These are phyloP conservation scores for Aspergillus sp. DNA, from an alignment of 2,329 filamentous ascomycete species.

Conservation along the genomic window DNA sequence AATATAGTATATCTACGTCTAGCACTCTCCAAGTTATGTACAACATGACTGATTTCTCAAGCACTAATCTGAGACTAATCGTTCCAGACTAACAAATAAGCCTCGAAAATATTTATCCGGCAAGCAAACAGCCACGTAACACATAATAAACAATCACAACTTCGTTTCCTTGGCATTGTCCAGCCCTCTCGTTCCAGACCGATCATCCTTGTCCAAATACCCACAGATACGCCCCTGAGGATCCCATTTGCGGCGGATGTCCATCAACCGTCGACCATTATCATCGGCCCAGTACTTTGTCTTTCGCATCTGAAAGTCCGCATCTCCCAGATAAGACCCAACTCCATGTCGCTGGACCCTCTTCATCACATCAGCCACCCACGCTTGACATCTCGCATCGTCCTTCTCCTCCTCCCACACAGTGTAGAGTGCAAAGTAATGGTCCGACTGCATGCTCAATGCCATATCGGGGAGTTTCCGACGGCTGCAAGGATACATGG, in stretches of 20 bases:
- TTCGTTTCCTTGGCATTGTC: slow-evolving; percentile 44
- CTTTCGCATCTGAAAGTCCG: slow-evolving; percentile 53
- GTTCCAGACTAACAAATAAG: background rate
- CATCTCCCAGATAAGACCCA: slow-evolving; percentile 59
- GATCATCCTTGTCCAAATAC: slow-evolving; percentile 51
- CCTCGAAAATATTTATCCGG: background rate
- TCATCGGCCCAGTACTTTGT: slow-evolving; percentile 54
- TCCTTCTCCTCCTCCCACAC: slow-evolving; percentile 53
- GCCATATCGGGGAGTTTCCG: slow-evolving; percentile 54
- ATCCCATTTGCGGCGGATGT: slow-evolving; percentile 35
- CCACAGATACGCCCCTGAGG: slow-evolving; percentile 37
- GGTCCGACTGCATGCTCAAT: slow-evolving; percentile 57
- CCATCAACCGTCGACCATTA: slow-evolving; percentile 46
- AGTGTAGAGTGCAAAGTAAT: slow-evolving; percentile 59
- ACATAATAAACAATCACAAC: background rate
- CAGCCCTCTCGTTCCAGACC: slow-evolving; percentile 46
- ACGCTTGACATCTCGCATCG: slow-evolving; percentile 47
- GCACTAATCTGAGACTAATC: background rate
- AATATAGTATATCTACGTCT: background rate
- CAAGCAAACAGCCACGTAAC: background rate
- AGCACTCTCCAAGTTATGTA: background rate
- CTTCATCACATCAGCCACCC: slow-evolving; percentile 49
- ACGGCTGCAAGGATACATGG: slow-evolving; percentile 53
- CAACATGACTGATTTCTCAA: background rate
- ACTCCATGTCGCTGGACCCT: slow-evolving; percentile 44